Base-by-base conservation (phyloP, 306 rosid genomes). In the Trifolium pratense region DNA sequence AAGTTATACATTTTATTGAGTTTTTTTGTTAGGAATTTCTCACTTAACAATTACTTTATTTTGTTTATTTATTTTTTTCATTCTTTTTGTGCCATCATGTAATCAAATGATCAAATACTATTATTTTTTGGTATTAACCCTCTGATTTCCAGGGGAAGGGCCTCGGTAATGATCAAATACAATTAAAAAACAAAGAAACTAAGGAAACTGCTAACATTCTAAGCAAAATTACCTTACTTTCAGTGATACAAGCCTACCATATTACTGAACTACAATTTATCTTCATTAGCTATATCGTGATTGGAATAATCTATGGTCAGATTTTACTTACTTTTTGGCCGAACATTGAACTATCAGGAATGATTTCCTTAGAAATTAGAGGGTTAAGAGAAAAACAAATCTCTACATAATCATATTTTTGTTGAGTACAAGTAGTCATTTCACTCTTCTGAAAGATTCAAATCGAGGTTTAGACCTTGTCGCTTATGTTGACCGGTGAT, bases 391-490 rank as follows among this genome's bases (percentile, higher is more conserved):
- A 4, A 29, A 29, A 29, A 4, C 32, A 29, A 46, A 49, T 32
- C 42, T 14, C 66, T 75, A 42, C 56, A 75, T 66, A 71, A 31
- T 46, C 42, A 36, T 43, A 32, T 48, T 18, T 55, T 51, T 67
- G 60, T 15, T 60, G 21, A 58, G 53, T 29, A 16, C 48, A 45
- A 18, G 25, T 14, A 21, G 60, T 69, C 40, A 40, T 15, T 55
- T 77, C 65, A 79, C 32, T 36, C 62, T 62, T 72, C 49, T 0
- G 72, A 25, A 65, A 70, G 37, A 34, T 68, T 48, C 74, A 81
- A 66, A 69, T 78, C 72, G 56, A 80, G 83, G 37, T 80, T 79
- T 42, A 78, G 68, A 52, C 5, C 74, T 71, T 70, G 80, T 63
- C 34, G 45, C 77, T 77, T 68, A 15, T 66, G 80, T 15, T 71